Base-by-base conservation (phyloP, 495 filamentous ascomycete species). In the Collariella sp. region DNA sequence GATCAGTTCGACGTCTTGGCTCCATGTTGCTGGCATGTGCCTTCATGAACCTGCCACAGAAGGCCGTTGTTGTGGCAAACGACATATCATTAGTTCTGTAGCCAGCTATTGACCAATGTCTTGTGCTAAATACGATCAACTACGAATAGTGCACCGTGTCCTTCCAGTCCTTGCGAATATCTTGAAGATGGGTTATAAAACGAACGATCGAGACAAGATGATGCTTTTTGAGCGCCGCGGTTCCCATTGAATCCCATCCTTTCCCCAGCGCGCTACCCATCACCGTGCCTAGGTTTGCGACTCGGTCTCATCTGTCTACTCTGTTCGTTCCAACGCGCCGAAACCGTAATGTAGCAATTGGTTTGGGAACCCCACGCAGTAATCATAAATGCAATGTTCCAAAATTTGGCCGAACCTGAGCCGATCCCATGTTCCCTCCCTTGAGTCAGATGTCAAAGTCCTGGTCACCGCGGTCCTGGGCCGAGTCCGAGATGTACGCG, bases 391-490 rank as follows among this genome's bases (percentile, higher is more conserved):
- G 34, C 5, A 33, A 22, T 42, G 22, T 35, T 43, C 31, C 51
- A 16, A n/a, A 38, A 19, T 1, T 18, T 18, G 44, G 15, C 24
- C 33, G 26, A 43, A 43, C 5, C 15, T 34, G 26, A 13, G 15
- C 13, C 16, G 35, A 12, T 34, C 31, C 9, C 31, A 10, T 1
- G 1, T 38, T 3, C 20, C 29, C 10, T 2, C 38, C 18, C 13
- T 7, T 9, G 10, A 35, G 48, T 64, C 56, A 64, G 43, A 65
- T 46, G 16, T 59, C 63, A 15, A 60, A 62, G 9, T 61, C 55
- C 18, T 52, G 49, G n/a, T 54, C 36, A 18, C 39, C 47, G 23
- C 50, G 52, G 11, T 61, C 61, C 29, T 59, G 50, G 7, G 26
- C 38, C 19, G 55, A 38, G 38, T 66, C 61, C 31, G 56, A 39